A percentile compares a stretch with the other conserved stretches of the same genome.
Evolutionary conservation across 345 rosid genomes (phyloP).

Genomic region (Zanthoxylum bungeanum): DNA sequence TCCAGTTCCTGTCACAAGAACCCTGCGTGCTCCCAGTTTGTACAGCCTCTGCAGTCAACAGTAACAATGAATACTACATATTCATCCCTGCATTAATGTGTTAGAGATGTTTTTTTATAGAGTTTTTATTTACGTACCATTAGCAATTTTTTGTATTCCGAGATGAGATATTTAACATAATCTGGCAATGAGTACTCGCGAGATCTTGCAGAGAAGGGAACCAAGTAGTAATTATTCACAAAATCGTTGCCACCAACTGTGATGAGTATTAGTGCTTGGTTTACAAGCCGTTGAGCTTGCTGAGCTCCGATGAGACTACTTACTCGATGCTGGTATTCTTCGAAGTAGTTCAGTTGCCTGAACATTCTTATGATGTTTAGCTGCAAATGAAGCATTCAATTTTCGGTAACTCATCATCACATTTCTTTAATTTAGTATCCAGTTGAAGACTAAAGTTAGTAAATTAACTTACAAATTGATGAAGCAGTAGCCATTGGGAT

Average conservation of each 20-base stretch:
- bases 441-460: background rate
- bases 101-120: background rate
- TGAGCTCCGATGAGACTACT: conserved; percentile 41
- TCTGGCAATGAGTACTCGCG: conserved; percentile 38
- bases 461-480: conserved; percentile 38
- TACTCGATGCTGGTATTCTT: conserved; percentile 54
- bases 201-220: conserved; percentile 46
- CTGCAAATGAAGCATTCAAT: conserved; percentile 26
- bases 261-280: conserved; percentile 40
- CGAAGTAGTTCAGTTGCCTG: conserved; percentile 51
- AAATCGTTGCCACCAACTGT: conserved; percentile 63
- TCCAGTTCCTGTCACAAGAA: conserved; percentile 50
- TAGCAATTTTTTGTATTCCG: conserved; percentile 36
- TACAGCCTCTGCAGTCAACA: conserved; percentile 29
- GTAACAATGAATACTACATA: background rate
- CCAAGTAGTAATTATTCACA: conserved; percentile 54
- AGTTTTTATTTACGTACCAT: conserved; percentile 23
- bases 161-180: conserved; percentile 40
- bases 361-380: conserved; percentile 59
- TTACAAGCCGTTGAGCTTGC: conserved; percentile 42
- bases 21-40: conserved; percentile 36
- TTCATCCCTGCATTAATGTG: background rate
- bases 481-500: conserved; percentile 19
- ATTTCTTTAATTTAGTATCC: background rate
- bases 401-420: background rate